A percentile compares a stretch with the other conserved stretches of the same genome.
phyloP scores from a whole-genome alignment of 805 yeast species.

The Blastobotrys parvus region DNA sequence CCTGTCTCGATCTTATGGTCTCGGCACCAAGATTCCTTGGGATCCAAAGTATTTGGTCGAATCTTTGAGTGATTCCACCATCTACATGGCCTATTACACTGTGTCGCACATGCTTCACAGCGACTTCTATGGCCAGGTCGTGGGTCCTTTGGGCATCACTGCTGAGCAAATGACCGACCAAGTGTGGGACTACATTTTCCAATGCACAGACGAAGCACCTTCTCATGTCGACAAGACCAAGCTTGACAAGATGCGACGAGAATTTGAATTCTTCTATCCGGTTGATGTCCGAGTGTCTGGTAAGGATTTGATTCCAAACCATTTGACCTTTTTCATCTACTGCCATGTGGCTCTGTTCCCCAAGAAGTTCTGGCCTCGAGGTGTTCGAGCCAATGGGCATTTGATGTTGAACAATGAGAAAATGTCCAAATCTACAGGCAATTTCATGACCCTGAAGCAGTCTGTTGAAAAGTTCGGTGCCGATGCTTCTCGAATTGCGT shows the following conservation, averaged over 20 bases:
- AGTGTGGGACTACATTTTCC: constrained; percentile 85
- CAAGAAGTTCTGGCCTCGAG: constrained; percentile 84
- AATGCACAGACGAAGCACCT: constrained; percentile 51
- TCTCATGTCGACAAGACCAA: constrained; percentile 54
- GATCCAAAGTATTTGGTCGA: constrained; percentile 89
- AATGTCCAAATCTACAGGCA: constrained; percentile 98
- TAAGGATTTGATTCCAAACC: constrained; percentile 95
- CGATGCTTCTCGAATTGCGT: constrained; percentile 93
- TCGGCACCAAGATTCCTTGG: constrained; percentile 96
- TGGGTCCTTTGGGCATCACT: constrained; percentile 64
- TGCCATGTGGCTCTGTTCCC: constrained; percentile 91
- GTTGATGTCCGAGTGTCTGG: constrained; percentile 88
- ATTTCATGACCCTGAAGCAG: constrained; percentile 85
- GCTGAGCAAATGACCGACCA: constrained; percentile 87
- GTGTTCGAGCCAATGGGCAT: constrained; percentile 93
- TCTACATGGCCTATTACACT: constrained; percentile 93
- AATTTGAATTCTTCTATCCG: constrained; percentile 95
- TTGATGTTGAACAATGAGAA: constrained; percentile 90
- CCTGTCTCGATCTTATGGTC: constrained; percentile 89
- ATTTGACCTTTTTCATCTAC: constrained; percentile 91
- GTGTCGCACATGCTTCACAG: constrained; percentile 76
- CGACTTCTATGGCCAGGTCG: constrained; percentile 72
- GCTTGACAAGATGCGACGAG: constrained; percentile 73
- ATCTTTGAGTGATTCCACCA: constrained; percentile 90
- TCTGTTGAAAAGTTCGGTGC: constrained; percentile 88